Conservation (phyloP, 495 filamentous ascomycete genomes). For the Chaetomium tenue region DNA sequence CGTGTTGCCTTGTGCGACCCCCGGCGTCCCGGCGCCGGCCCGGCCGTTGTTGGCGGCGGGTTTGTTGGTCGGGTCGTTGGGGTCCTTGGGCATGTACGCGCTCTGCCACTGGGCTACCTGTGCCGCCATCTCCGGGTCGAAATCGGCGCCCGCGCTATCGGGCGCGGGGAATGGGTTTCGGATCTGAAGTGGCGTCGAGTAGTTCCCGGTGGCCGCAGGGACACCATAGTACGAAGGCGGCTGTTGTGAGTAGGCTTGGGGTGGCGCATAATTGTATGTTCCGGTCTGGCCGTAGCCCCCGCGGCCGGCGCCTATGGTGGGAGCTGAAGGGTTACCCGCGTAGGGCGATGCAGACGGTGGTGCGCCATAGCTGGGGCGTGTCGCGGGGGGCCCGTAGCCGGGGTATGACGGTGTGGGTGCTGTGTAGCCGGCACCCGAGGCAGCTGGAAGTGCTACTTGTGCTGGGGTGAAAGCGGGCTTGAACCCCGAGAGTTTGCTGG, state of each 20-base stretch:
- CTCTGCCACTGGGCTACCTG: constrained; percentile 97
- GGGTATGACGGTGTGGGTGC: constrained; percentile 29
- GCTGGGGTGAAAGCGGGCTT: constrained; percentile 57
- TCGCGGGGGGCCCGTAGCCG: constrained; percentile 35
- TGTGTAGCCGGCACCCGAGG: constrained; percentile 33
- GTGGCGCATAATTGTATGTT: constrained; percentile 51
- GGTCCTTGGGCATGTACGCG: constrained; percentile 69
- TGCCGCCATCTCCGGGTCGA: constrained; percentile 84
- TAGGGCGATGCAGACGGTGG: constrained; percentile 37
- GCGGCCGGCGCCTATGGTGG: constrained; percentile 34
- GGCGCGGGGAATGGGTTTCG: constrained; percentile 81
- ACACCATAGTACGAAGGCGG: constrained; percentile 41
- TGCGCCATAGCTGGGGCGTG: constrained; percentile 41
- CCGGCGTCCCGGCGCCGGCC: constrained; percentile 16
- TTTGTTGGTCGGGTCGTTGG: constrained; percentile 36
- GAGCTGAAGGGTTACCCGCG: constrained; percentile 33
- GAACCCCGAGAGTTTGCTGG: constrained; percentile 57
- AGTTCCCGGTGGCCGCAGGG: constrained; percentile 34
- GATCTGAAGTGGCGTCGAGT: constrained; percentile 67
- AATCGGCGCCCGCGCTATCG: constrained; percentile 47
- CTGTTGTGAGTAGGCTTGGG: constrained; percentile 33
- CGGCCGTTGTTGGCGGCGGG: constrained; percentile 28
- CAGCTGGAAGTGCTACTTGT: constrained; percentile 19
- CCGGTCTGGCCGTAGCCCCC: constrained; percentile 35
- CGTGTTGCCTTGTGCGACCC: constrained; percentile 25